phyloP scores from a whole-genome alignment of 75 land plant genomes.

The Selaginella moellendorffii region DNA sequence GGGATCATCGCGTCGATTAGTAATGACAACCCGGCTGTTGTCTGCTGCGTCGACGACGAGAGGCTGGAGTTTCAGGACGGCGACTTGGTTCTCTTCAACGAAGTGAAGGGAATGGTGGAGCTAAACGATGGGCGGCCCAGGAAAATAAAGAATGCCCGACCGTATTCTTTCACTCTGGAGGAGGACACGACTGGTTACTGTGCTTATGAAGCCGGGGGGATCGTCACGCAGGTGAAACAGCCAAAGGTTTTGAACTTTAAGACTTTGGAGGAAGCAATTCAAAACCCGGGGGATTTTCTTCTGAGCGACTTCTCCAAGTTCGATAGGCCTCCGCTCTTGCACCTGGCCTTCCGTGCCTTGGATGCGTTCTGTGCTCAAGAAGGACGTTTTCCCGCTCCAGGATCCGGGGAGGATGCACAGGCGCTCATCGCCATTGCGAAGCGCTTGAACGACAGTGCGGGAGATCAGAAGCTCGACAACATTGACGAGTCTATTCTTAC shows the following conservation, averaged over 20 bases:
- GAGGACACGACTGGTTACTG: conserved; percentile 82
- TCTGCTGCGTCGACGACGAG: conserved; percentile 91
- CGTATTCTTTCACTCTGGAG: conserved; percentile 72
- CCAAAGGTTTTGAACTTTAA: conserved; percentile 73
- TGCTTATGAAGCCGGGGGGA: conserved; percentile 66
- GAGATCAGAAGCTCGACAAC: conserved; percentile 36
- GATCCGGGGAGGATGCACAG: conserved; percentile 48
- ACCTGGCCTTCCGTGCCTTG: conserved; percentile 83
- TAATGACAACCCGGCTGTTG: conserved; percentile 73
- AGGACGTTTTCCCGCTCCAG: conserved; percentile 64
- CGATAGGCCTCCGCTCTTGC: conserved; percentile 74
- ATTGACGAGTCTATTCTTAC: conserved; percentile 47
- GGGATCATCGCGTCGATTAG: conserved; percentile 85
- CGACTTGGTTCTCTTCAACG: conserved; percentile 81
- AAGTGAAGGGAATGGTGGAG: conserved; percentile 81
- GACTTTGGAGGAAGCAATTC: conserved; percentile 48
- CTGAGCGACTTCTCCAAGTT: conserved; percentile 83
- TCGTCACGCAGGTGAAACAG: conserved; percentile 87
- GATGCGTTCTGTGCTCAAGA: conserved; percentile 42
- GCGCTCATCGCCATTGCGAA: conserved; percentile 25
- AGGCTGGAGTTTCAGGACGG: conserved; percentile 93
- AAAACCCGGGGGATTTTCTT: conserved; percentile 77
- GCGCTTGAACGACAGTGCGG: conserved; percentile 34
- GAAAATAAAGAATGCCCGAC: conserved; percentile 48
- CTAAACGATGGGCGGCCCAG: conserved; percentile 94